Evolutionary conservation across 1,284 basidiomycete genomes (phyloP).

Genomic region (Apiotrichum siamense): DNA sequence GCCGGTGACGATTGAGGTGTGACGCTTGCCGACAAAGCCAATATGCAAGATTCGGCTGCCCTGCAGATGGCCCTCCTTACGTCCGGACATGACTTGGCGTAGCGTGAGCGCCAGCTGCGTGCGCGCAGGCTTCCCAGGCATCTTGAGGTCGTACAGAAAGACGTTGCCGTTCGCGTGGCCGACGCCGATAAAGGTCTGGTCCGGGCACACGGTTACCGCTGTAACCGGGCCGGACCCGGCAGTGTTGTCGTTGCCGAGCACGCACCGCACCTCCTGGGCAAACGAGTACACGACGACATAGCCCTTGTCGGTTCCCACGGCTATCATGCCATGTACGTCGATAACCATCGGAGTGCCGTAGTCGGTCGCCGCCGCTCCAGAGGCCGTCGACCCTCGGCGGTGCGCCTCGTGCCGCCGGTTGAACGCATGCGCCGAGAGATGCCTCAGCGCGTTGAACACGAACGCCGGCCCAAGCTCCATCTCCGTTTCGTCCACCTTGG

Average conservation of each 20-base stretch:
- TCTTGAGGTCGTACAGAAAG: constrained; percentile 75
- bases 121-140: constrained; percentile 52
- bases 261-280: constrained; percentile 71
- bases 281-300: constrained; percentile 82
- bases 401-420: constrained; percentile 9
- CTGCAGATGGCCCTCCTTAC: constrained; percentile 84
- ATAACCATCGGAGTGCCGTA: constrained; percentile 65
- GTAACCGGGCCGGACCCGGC: constrained; percentile 73
- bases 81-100: constrained; percentile 61
- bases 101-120: constrained; percentile 32
- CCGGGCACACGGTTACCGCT: constrained; percentile 81
- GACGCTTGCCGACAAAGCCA: constrained; percentile 85
- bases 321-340: constrained; percentile 80
- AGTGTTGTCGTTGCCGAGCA: constrained; percentile 63
- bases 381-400: constrained; percentile 4
- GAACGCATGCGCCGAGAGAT: constrained; percentile 55
- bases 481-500: constrained; percentile 10
- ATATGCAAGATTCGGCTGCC: constrained; percentile 82
- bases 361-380: background rate
- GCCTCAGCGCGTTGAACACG: constrained; percentile 53
- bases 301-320: constrained; percentile 77
- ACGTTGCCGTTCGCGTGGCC: constrained; percentile 83
- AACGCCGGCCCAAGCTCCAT: constrained; percentile 27
- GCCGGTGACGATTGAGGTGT: constrained; percentile 87
- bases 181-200: constrained; percentile 86